These are phyloP conservation scores for Penicillium sp. DNA, from an alignment of 2,329 filamentous ascomycete species.

Conservation along the genomic window DNA sequence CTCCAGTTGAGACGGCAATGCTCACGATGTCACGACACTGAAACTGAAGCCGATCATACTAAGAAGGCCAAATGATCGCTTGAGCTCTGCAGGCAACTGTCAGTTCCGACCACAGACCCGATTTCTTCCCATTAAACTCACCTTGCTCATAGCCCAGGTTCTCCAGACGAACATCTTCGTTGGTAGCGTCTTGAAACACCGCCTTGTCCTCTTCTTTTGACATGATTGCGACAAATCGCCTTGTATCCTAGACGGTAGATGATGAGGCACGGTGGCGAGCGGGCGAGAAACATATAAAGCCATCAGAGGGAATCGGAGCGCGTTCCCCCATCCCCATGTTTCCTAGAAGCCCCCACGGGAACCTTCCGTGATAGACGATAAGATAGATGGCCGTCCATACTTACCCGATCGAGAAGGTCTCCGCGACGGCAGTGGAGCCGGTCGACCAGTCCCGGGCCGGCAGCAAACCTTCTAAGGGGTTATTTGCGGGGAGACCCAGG, in stretches of 20 bases:
- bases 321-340: slow-evolving; percentile 7
- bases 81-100: slow-evolving; percentile 46
- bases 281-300: slow-evolving; percentile 2
- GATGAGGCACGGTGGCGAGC: neutral
- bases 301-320: neutral
- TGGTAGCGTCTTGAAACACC: slow-evolving; percentile 22
- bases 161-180: slow-evolving; percentile 38
- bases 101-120: neutral
- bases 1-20: neutral
- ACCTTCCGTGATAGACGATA: slow-evolving; percentile 15
- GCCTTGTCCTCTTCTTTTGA: slow-evolving; percentile 27
- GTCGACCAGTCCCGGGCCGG: slow-evolving; percentile 2
- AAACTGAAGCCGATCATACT: slow-evolving; percentile 62
- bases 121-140: slow-evolving; percentile 9
- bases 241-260: neutral
- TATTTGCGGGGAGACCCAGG: slow-evolving; percentile 12
- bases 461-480: slow-evolving; percentile 19
- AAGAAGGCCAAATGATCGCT: slow-evolving; percentile 55
- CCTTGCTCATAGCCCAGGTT: slow-evolving; percentile 42
- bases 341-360: slow-evolving; percentile 7
- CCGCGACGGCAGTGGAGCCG: slow-evolving; percentile 23
- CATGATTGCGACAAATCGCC: slow-evolving; percentile 11
- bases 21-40: slow-evolving; percentile 55
- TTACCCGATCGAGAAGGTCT: slow-evolving; percentile 29
- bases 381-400: slow-evolving; percentile 22